Evolutionary conservation across 352 stramenopile species (phyloP), one percentile per base, ranked within the genome.

Genomic region (Phytopythium mirpurense): DNA sequence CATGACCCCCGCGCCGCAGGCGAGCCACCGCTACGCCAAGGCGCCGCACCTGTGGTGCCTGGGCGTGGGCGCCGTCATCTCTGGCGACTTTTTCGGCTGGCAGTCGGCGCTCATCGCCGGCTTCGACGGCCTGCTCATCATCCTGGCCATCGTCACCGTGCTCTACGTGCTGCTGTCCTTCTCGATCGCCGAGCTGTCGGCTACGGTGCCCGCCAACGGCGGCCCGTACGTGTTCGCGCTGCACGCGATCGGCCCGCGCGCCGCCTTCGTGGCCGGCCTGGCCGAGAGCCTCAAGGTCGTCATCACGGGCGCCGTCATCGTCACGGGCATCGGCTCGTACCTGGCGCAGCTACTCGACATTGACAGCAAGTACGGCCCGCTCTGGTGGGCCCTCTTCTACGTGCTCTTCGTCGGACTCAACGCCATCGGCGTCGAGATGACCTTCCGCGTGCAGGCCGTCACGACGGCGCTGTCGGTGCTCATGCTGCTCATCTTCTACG

Each of bases 211-310:
- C 2, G 59, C 67, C 0, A 74, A 72, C 36, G 78, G 74, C 38
- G 74, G 78, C 0, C 74, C 78, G 43, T 88, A 88, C 61, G 50
- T 81, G 41, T 88, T 88, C 59, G 72, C 78, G 24, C 70, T 85
- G 21, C 74, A 85, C 40, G 78, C 70, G 21, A 78, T 88, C 24
- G 74, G 70, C 6, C 68, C 59, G 12, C 59, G 63, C 26, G 66
- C 70, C 12, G 74, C 74, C 35, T 88, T 85, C 54, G 85, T 88
- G 41, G 78, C 78, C 11, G 78, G 74, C 5, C 58, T 85, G 38
- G 74, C 74, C 8, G 78, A 88, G 52, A 78, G 60, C n/a, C 69
- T 88, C 52, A 86, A 88, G 66, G 78, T 88, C 23, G 56, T 86
- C 19, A 74, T 83, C 48, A 88, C 74, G 10, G 79, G 70, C 59